Base-by-base conservation (phyloP, 768 basidiomycete species). In the Mycena galopus region DNA sequence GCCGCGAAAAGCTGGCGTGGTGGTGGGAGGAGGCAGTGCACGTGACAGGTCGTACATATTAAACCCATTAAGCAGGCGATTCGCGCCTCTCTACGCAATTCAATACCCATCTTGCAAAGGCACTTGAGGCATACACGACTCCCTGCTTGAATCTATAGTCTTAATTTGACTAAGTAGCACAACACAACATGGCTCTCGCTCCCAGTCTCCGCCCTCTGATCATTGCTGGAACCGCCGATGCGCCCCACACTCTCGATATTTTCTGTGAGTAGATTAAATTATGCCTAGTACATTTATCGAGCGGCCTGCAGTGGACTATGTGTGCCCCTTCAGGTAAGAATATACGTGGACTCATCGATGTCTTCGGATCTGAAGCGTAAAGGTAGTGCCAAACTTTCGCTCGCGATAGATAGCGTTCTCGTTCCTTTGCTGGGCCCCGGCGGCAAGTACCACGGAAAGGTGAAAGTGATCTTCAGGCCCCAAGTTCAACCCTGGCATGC, bases 401-500 rank as follows among this genome's bases (percentile, higher is more conserved):
- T 86, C 32, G 85, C 87, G 25, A 88, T 95, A 64, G 88, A 94
- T 67, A 82, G 73, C 11, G 83, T 92, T 59, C 82, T 95, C 33
- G 88, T 85, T 71, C 94, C 93, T 27, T 80, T 88, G 72, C 78
- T 95, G 58, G 84, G 84, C 19, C 77, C 84, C 25, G 88, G 87
- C 14, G 93, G 93, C 10, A 86, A 87, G 78, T 93, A 94, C 78
- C 85, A 83, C 17, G 93, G 92, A 30, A 93, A 92, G 80, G 89
- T 95, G 73, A 94, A 94, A 81, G 83, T 88, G 44, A 90, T 94
- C 78, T 86, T 93, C 78, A 85, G 93, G 58, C 86, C 86, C 50
- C 93, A 93, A 73, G 91, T 93, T 25, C 92, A 94, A 78, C 92
- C 93, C 0, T 95, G 95, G 95, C 95, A 96, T 76, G 87, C 82